Base-by-base conservation (phyloP, 768 basidiomycete genomes). In the Leucosporidium creatinivorum region DNA sequence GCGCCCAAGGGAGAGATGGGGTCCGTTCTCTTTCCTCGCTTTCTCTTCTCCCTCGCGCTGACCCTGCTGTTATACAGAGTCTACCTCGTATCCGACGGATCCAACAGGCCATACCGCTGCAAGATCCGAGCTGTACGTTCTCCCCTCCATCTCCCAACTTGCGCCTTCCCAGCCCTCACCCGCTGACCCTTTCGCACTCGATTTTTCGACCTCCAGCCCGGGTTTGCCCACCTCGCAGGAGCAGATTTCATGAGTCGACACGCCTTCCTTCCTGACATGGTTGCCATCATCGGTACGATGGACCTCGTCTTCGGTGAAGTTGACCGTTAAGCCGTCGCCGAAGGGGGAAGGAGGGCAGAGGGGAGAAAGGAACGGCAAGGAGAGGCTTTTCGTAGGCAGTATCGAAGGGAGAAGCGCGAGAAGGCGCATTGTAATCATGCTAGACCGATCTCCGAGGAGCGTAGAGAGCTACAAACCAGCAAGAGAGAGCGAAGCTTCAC, bases 211-310 rank as follows among this genome's bases (percentile, higher is more conserved):
- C 33, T 10, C 33, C 49, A 19, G 19, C 69, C 70, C 26, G 71
- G 70, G 1, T 76, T 75, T 39, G 74, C 74, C 3, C 96, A 98
- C 79, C 83, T 98, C 69, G 91, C 92, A 33, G 94, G 93, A 25
- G 84, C 91, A 4, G 96, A 99, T 79, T 96, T 98, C 77, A 97
- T 98, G 90, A 93, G 91, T 88, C 87, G 90, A 85, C 85, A 88
- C 89, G 78, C 75, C 86, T 85, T 52, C 62, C 58, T 61, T 58
- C 60, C 61, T 62, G 39, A 60, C 62, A 57, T 68, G 57, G 58
- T 99, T 59, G 87, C 94, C 58, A 89, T 99, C 77, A 96, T 98
- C 77, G 96, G 96, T 74, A 97, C 94, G 56, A 93, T 96, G 93
- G 62, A 64, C 28, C 39, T 68, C 57, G 68, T 71, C 66, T 64